These are phyloP conservation scores for Arthrobotrys sphaeroides DNA, from an alignment of 2,329 filamentous ascomycete genomes.

Conservation along the genomic window DNA sequence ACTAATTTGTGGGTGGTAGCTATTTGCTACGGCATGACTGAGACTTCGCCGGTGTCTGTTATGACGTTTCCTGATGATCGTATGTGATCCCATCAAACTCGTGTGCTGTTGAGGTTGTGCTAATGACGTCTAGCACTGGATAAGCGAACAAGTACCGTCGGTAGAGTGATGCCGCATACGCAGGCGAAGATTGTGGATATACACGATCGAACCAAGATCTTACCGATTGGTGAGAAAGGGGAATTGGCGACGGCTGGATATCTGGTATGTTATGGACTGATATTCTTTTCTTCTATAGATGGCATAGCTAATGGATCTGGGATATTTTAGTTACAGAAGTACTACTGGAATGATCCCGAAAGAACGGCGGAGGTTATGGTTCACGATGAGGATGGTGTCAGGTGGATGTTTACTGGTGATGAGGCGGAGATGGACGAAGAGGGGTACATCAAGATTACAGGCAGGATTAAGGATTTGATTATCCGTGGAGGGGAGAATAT, in stretches of 20 bases:
- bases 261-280: slow-evolving; percentile 79
- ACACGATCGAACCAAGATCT: slow-evolving; percentile 67
- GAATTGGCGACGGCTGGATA: slow-evolving; percentile 88
- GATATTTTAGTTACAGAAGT: slow-evolving; percentile 68
- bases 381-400: slow-evolving; percentile 66
- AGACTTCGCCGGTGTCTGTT: slow-evolving; percentile 76
- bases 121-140: slow-evolving; percentile 56
- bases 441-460: slow-evolving; percentile 73
- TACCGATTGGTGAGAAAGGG: slow-evolving; percentile 74
- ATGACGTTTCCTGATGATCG: slow-evolving; percentile 85
- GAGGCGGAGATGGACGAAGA: slow-evolving; percentile 84
- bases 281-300: too few relatives aligned
- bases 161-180: slow-evolving; percentile 86
- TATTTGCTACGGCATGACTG: slow-evolving; percentile 97
- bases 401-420: slow-evolving; percentile 94
- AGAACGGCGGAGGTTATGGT: slow-evolving; percentile 76
- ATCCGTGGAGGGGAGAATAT: slow-evolving; percentile 90
- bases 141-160: slow-evolving; percentile 79
- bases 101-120: slow-evolving; percentile 68
- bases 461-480: slow-evolving; percentile 92
- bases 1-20: slow-evolving; percentile 64
- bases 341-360: slow-evolving; percentile 80
- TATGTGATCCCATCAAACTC: slow-evolving; percentile 75
- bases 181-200: slow-evolving; percentile 79
- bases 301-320: background rate